Evolutionary conservation across 257 asterid genomes (phyloP).

Genomic region (Ajuga chamaepitys): DNA sequence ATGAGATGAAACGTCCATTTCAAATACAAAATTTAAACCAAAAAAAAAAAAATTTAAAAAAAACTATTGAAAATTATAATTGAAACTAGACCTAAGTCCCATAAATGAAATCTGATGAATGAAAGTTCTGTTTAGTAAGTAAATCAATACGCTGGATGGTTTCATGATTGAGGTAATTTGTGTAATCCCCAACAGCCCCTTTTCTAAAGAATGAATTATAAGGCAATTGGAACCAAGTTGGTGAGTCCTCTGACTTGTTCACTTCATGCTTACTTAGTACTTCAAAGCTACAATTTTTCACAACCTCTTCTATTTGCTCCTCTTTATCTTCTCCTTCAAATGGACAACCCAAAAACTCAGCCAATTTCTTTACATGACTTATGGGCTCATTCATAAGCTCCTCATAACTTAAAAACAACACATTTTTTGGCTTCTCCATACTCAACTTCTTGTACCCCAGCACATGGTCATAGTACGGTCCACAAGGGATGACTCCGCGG

Average conservation of each 20-base stretch:
- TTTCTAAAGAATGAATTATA: constrained; percentile 32
- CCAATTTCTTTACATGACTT: constrained; percentile 27
- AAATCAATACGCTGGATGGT: constrained; percentile 22
- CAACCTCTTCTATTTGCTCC: constrained; percentile 21
- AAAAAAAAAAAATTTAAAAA: background rate
- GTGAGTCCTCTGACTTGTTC: constrained; percentile 27
- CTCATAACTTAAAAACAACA: constrained; percentile 39
- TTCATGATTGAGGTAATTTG: constrained; percentile 16
- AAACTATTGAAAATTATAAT: background rate
- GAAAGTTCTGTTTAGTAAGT: constrained; percentile 26
- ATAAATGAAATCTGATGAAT: constrained; percentile 20
- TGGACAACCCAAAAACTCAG: constrained; percentile 32
- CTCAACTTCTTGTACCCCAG: constrained; percentile 32
- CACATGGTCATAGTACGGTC: constrained; percentile 45
- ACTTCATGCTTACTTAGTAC: constrained; percentile 28
- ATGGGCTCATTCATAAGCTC: constrained; percentile 23
- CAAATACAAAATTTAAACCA: no score
- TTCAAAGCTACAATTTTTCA: constrained; percentile 26
- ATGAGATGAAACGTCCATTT: no score
- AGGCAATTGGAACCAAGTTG: constrained; percentile 23
- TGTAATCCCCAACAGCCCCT: constrained; percentile 31
- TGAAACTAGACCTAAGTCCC: constrained; percentile 11
- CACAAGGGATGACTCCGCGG: constrained; percentile 30
- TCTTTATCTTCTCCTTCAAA: constrained; percentile 20
- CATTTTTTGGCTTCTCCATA: constrained; percentile 11